phyloP scores from a whole-genome alignment of 176 grass and related monocot genomes.

The Oryza nivara region DNA sequence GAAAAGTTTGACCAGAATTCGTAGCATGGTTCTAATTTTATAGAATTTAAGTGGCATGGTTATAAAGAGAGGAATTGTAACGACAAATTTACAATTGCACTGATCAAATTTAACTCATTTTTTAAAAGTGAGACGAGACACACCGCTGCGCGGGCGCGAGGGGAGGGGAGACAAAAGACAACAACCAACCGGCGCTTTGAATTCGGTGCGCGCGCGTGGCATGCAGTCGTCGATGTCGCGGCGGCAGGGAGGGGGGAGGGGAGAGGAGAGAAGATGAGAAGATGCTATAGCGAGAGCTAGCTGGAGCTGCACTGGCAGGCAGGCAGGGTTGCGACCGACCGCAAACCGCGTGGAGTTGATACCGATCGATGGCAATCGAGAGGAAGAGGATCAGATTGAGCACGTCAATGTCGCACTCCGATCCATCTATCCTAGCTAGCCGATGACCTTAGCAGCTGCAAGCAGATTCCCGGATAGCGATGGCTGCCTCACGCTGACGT shows the following conservation, averaged over 20 bases:
- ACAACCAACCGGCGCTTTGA: not conserved
- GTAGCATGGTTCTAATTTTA: no score
- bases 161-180: not conserved
- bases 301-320: conserved; percentile 76
- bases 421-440: not conserved
- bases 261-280: not conserved
- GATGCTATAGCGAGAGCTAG: conserved; percentile 48
- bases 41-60: no score
- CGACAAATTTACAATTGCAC: no score
- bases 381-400: not conserved
- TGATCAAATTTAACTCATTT: no score
- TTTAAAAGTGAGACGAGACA: no score
- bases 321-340: conserved; percentile 27
- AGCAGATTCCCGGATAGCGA: conserved; percentile 31
- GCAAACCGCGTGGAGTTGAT: conserved; percentile 52
- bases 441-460: not conserved
- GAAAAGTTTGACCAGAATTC: no score
- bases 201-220: not conserved
- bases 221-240: not conserved
- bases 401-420: not conserved
- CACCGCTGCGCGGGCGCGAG: no score
- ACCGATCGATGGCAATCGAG: not conserved
- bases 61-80: no score
- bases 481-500: conserved; percentile 37
- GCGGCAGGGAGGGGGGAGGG: no score